Percentiles rank a stretch among this genome's conserved stretches.
These are phyloP conservation scores for Colletotrichum tofieldiae DNA, from an alignment of 2,329 filamentous ascomycete species.

Conservation along the genomic window DNA sequence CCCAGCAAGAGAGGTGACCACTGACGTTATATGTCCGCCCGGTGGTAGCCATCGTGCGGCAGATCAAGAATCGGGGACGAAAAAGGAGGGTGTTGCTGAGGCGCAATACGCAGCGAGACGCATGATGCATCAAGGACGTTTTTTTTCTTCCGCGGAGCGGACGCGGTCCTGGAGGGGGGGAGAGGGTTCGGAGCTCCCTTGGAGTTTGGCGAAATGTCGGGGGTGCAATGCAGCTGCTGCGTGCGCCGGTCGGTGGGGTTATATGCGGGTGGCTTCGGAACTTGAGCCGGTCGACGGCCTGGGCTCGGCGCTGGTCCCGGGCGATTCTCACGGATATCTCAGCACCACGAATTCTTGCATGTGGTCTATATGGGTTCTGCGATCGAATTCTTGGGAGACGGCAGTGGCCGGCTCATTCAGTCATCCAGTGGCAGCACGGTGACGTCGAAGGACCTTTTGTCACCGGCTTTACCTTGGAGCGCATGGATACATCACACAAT, in stretches of 20 bases:
- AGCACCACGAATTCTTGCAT: neutral
- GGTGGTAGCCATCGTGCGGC: constrained; percentile 35
- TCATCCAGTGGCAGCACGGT: neutral
- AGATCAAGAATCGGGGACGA: constrained; percentile 8
- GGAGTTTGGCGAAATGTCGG: constrained; percentile 1
- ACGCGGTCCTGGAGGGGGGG: neutral
- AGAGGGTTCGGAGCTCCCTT: neutral
- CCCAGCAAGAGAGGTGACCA: neutral
- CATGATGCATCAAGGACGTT: constrained; percentile 43
- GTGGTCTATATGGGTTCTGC: too few relatives aligned
- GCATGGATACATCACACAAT: neutral
- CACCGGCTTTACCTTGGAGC: neutral
- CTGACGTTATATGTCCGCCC: constrained; percentile 41
- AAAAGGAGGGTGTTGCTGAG: constrained; percentile 5
- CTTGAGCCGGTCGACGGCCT: constrained; percentile 12
- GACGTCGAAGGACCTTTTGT: too few relatives aligned
- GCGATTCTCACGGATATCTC: too few relatives aligned
- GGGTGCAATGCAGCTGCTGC: neutral
- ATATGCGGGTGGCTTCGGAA: constrained; percentile 27
- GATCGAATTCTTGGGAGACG: neutral
- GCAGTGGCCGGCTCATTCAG: too few relatives aligned
- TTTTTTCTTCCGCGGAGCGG: neutral
- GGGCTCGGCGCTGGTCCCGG: constrained; percentile 18
- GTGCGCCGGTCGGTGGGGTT: constrained; percentile 16
- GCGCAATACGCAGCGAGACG: constrained; percentile 35